Conservation (phyloP, 2,329 filamentous ascomycete genomes). For the Aspergillus ibericus region DNA sequence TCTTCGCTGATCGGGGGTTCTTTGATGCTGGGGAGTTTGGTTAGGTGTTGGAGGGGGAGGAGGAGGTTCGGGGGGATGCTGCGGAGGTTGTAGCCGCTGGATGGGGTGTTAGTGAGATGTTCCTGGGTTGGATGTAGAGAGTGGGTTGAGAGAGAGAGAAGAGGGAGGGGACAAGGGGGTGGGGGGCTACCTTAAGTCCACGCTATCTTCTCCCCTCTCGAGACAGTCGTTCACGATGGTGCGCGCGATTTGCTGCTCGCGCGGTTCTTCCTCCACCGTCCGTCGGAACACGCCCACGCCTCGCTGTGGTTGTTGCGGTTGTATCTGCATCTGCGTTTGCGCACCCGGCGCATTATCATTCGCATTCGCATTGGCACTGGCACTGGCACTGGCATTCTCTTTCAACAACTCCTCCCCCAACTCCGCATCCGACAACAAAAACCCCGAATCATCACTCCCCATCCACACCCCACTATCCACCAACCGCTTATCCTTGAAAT, state of each 20-base stretch:
- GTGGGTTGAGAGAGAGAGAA: no score
- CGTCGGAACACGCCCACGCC: constrained; percentile 15
- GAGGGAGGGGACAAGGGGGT: no score
- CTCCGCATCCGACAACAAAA: constrained; percentile 34
- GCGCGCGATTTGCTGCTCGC: constrained; percentile 39
- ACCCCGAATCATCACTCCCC: constrained; percentile 46
- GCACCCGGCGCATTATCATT: background rate
- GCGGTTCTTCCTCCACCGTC: constrained; percentile 30
- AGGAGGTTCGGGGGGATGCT: constrained; percentile 36
- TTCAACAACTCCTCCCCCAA: constrained; percentile 43
- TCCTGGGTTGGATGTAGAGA: no score
- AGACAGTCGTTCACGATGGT: constrained; percentile 43
- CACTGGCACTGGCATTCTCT: constrained; percentile 23
- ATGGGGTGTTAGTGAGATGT: no score
- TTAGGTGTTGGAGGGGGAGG: constrained; percentile 40
- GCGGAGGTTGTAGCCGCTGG: constrained; percentile 34
- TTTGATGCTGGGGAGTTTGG: constrained; percentile 38
- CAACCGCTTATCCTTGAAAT: constrained; percentile 46
- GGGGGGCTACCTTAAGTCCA: constrained; percentile 45
- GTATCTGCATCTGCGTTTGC: background rate
- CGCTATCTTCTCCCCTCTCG: constrained; percentile 44
- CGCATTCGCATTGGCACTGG: constrained; percentile 4
- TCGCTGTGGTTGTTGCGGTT: constrained; percentile 10
- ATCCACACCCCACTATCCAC: constrained; percentile 51
- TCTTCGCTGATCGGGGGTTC: constrained; percentile 39